phyloP scores from a whole-genome alignment of 768 basidiomycete genomes.

The Chalciporus piperatus region DNA sequence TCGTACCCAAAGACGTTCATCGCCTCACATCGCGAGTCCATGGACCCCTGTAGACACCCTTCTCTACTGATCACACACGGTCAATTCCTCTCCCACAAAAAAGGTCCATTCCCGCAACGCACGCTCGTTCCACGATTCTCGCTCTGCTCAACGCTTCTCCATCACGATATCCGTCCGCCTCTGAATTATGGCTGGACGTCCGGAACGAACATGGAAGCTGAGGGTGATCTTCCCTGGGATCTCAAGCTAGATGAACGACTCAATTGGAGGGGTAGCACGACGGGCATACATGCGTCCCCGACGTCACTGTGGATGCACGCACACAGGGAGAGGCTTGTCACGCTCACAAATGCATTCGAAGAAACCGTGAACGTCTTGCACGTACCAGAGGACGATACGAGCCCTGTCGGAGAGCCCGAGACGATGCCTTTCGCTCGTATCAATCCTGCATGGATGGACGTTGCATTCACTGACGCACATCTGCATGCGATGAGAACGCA shows the following conservation, averaged over 20 bases:
- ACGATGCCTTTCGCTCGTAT: conserved; percentile 37
- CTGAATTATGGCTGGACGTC: conserved; percentile 47
- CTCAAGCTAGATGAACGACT: conserved; percentile 59
- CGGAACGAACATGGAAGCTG: conserved; percentile 36
- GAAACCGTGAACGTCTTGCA: conserved; percentile 39
- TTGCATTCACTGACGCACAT: conserved; percentile 51
- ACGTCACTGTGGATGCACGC: conserved; percentile 45
- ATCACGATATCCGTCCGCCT: conserved; percentile 55
- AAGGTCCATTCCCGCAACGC: conserved; percentile 43
- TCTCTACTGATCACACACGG: conserved; percentile 42
- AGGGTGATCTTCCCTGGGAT: conserved; percentile 61
- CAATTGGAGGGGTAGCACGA: conserved; percentile 74
- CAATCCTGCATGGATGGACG: conserved; percentile 58
- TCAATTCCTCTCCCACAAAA: conserved; percentile 46
- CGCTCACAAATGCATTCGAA: conserved; percentile 38
- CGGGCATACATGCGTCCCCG: conserved; percentile 51
- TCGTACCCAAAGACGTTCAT: conserved; percentile 31
- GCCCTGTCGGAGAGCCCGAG: conserved; percentile 35
- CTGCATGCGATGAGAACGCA: conserved; percentile 35
- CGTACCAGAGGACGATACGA: conserved; percentile 26
- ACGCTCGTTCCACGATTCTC: conserved; percentile 52
- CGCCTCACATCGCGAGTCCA: conserved; percentile 32
- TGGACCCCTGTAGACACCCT: conserved; percentile 40
- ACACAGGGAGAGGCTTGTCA: conserved; percentile 50
- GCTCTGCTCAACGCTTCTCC: conserved; percentile 46